Conservation (phyloP, 441 rosid species). For the Jatropha podagrica region DNA sequence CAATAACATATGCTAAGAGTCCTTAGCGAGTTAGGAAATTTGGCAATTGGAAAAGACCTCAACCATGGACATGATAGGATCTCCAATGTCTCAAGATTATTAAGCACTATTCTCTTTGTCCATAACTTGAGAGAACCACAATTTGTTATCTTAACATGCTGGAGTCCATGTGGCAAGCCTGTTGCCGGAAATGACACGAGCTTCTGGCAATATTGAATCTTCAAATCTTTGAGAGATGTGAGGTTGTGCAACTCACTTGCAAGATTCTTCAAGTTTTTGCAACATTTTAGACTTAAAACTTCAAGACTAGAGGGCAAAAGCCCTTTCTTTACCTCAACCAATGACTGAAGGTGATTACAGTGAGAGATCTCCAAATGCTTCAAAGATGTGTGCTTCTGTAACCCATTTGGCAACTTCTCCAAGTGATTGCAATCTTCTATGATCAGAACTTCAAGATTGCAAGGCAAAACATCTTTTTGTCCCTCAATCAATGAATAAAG, state of each 20-base stretch:
- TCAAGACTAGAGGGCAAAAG: no score
- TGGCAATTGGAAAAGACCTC: background rate
- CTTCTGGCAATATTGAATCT: background rate
- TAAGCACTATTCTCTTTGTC: background rate
- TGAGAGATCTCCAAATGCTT: no score
- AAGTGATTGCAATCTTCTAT: background rate
- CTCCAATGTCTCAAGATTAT: background rate
- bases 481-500: no score
- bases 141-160: background rate
- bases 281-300: no score
- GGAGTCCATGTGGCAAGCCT: background rate
- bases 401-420: background rate
- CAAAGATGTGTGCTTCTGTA: background rate
- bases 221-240: background rate
- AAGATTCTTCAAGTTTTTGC: no score
- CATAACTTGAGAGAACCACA: background rate
- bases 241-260: background rate
- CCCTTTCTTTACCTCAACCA: no score
- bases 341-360: no score
- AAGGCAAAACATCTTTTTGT: background rate
- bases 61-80: background rate
- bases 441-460: background rate
- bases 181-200: background rate
- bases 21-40: constrained; percentile 11
- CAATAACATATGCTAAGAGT: background rate